phyloP scores from a whole-genome alignment of 805 yeast species.

The Zygosaccharomyces lentus region DNA sequence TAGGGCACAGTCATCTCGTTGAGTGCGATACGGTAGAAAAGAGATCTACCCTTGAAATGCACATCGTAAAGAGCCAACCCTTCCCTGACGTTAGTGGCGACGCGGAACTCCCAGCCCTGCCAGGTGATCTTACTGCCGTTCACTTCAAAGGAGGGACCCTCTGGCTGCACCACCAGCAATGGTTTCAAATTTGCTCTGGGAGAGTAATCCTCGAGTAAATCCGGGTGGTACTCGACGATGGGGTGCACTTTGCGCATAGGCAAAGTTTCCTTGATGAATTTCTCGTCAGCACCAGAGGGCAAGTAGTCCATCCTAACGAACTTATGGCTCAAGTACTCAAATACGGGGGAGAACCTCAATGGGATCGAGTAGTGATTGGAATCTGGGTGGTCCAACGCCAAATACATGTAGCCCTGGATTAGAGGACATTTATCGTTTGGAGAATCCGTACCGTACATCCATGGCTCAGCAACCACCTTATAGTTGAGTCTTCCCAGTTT shows the following conservation, averaged over 20 bases:
- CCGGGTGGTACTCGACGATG: slow-evolving; percentile 71
- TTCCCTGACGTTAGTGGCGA: slow-evolving; percentile 66
- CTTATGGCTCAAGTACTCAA: slow-evolving; percentile 55
- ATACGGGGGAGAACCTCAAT: slow-evolving; percentile 68
- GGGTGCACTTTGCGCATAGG: slow-evolving; percentile 54
- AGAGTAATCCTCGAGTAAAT: slow-evolving; percentile 49
- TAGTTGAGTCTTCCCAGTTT: slow-evolving; percentile 22
- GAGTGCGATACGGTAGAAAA: slow-evolving; percentile 66
- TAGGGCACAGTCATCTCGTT: slow-evolving; percentile 88
- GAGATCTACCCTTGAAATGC: slow-evolving; percentile 69
- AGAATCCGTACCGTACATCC: slow-evolving; percentile 84
- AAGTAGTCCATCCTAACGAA: slow-evolving; percentile 69
- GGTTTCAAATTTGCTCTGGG: slow-evolving; percentile 59
- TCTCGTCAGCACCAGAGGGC: slow-evolving; percentile 67
- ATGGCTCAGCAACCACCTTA: slow-evolving; percentile 62
- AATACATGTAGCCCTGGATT: slow-evolving; percentile 72
- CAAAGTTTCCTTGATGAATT: slow-evolving; percentile 47
- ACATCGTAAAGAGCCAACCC: slow-evolving; percentile 74
- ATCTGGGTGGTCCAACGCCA: slow-evolving; percentile 62
- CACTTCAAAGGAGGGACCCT: slow-evolving; percentile 67
- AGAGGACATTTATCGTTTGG: slow-evolving; percentile 49
- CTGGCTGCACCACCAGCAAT: slow-evolving; percentile 66
- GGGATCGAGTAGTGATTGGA: slow-evolving; percentile 76
- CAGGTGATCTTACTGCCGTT: slow-evolving; percentile 60
- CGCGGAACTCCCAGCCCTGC: slow-evolving; percentile 84